Conservation (phyloP, 202 grass and related monocot genomes). For the Cymbopogon flexuosus region DNA sequence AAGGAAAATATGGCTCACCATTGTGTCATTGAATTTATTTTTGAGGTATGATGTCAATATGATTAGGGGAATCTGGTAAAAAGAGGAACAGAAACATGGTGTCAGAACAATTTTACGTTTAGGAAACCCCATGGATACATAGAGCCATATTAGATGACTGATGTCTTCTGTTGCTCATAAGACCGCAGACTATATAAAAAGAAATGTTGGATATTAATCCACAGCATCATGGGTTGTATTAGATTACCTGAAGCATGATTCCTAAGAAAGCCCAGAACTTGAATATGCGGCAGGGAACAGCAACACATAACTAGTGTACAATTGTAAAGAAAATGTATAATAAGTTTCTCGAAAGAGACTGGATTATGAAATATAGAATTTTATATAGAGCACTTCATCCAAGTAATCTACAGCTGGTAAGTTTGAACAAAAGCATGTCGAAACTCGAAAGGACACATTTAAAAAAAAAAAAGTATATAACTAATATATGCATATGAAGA, state of each 20-base stretch:
- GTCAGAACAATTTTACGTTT: neutral
- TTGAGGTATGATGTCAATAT: constrained; percentile 64
- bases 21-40: constrained; percentile 64
- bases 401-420: neutral
- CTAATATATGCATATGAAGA: neutral
- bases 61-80: constrained; percentile 55
- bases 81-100: neutral
- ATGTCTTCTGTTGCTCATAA: neutral
- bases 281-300: constrained; percentile 67
- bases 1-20: constrained; percentile 40
- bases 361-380: neutral
- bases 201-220: neutral
- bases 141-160: neutral
- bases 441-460: neutral
- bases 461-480: neutral
- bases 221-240: neutral
- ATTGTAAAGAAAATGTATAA: constrained; percentile 20
- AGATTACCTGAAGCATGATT: constrained; percentile 69
- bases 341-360: neutral
- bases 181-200: neutral
- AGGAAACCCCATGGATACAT: neutral
- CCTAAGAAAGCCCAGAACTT: constrained; percentile 83
- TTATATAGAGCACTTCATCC: neutral
- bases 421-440: neutral
- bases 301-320: constrained; percentile 49